Evolutionary conservation across 108 stramenopile genomes (phyloP), one percentile per base, ranked within the genome.

Genomic region (Fragilariopsis cylindrus): DNA sequence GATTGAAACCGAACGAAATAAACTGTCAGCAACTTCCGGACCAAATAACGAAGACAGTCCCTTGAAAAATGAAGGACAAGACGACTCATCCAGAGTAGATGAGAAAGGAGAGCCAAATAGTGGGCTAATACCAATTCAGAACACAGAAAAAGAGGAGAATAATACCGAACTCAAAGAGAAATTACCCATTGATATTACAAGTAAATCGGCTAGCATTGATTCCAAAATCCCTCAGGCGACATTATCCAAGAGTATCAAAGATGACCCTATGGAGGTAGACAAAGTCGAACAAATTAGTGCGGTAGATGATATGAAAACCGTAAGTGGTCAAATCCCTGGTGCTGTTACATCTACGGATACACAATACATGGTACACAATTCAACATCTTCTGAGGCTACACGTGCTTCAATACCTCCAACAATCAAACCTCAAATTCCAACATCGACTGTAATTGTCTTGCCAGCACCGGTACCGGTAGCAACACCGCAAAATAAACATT

Each of bases 251-350:
- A 30, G 30, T 30, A 30, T 0, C 0, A 30, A 30, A 30, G 62
- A 63, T 44, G 62, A 63, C 40, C 62, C 30, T n/a, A 63, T 63
- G 62, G 62, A 63, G 6, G 40, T 63, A n/a, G 62, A 63, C 19
- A 21, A 18, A 60, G 58, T 30, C 16, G 58, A 30, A 30, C 19
- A 60, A 60, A 16, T 9, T 5, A 16, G 21, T 11, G 41, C 30
- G 9, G 21, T 7, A 60, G 41, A 11, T 45, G 43, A 42, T 13
- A n/a, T 13, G 8, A 45, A 42, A 7, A 45, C 43, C 43, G 5
- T 5, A 63, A 63, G 11, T 7, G 39, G 4, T 15, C 4, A 63
- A 7, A 63, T 11, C 3, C 43, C 62, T 12, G 62, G n/a, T 11
- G n/a, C 39, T 7, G 58, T 18, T 21, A 39, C 58, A 11, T 6